Percentiles rank a stretch among this genome's conserved stretches.
These are phyloP conservation scores for Saccharomycopsis capsularis DNA, from an alignment of 805 yeast species.

Conservation along the genomic window DNA sequence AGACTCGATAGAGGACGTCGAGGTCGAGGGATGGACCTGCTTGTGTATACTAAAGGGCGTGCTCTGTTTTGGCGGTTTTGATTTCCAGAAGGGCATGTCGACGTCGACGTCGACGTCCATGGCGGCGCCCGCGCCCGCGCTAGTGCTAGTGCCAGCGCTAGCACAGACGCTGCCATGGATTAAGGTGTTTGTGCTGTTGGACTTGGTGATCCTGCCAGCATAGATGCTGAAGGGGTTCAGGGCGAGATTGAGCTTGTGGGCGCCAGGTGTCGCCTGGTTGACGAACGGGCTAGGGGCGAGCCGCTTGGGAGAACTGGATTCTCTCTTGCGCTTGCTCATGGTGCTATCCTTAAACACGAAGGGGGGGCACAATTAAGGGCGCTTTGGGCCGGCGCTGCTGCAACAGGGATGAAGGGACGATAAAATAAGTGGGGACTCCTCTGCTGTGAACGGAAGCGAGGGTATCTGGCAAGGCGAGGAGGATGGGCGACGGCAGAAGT, in stretches of 20 bases:
- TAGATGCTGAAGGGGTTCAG: neutral
- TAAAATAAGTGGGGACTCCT: too few species aligned
- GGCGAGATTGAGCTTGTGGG: neutral
- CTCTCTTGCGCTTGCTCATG: constrained; percentile 21
- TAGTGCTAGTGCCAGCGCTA: neutral
- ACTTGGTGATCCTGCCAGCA: constrained; percentile 2
- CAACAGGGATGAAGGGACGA: too few species aligned
- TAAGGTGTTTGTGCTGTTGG: constrained; percentile 6
- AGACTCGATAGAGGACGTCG: constrained; percentile 13
- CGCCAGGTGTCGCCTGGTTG: neutral
- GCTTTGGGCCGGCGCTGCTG: too few species aligned
- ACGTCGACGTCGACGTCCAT: neutral
- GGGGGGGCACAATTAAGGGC: too few species aligned
- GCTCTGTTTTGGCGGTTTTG: neutral
- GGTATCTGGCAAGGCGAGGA: too few species aligned
- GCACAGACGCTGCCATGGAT: neutral
- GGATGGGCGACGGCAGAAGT: too few species aligned
- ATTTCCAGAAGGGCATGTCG: neutral
- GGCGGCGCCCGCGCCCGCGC: neutral
- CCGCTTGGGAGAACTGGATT: constrained; percentile 10
- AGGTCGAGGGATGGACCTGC: constrained; percentile 10
- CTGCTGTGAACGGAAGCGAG: too few species aligned
- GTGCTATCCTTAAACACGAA: too few species aligned
- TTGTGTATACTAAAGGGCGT: constrained; percentile 3
- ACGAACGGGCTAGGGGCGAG: neutral